Percentiles rank a stretch among this genome's conserved stretches.
Conservation (phyloP, 495 filamentous ascomycete species). For the Penicillium lagena region DNA sequence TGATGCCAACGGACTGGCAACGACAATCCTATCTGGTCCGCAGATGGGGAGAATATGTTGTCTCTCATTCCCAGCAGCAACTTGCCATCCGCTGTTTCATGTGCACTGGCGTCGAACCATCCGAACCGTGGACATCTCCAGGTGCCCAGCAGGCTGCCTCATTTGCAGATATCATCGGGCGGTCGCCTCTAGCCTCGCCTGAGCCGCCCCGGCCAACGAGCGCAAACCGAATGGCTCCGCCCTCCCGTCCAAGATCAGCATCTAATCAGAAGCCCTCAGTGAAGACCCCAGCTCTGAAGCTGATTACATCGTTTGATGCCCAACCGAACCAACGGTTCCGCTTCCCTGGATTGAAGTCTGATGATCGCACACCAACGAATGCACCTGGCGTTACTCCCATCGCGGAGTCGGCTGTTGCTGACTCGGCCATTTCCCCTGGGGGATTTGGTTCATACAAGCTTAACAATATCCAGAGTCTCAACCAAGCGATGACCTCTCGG, state of each 20-base stretch:
- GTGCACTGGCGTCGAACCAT: slow-evolving; percentile 69
- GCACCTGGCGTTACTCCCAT: slow-evolving; percentile 81
- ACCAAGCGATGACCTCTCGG: slow-evolving; percentile 66
- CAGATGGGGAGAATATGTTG: slow-evolving; percentile 91
- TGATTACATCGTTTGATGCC: slow-evolving; percentile 84
- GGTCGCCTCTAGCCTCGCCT: slow-evolving; percentile 41
- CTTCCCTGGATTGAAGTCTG: slow-evolving; percentile 60
- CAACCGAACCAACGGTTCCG: slow-evolving; percentile 50
- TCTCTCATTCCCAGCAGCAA: slow-evolving; percentile 78
- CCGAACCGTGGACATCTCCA: slow-evolving; percentile 80
- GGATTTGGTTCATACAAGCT: slow-evolving; percentile 64
- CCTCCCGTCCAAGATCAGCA: slow-evolving; percentile 18
- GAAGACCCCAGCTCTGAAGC: slow-evolving; percentile 81
- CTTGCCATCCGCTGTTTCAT: slow-evolving; percentile 90
- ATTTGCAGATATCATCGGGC: slow-evolving; percentile 24
- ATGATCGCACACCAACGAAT: slow-evolving; percentile 70
- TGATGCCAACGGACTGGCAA: slow-evolving; percentile 78
- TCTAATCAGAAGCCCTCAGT: slow-evolving; percentile 37
- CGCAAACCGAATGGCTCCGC: slow-evolving; percentile 18
- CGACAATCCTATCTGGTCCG: slow-evolving; percentile 79
- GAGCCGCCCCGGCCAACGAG: slow-evolving; percentile 25
- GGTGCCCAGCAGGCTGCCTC: slow-evolving; percentile 60
- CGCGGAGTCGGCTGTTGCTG: slow-evolving; percentile 78
- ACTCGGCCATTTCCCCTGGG: slow-evolving; percentile 76
- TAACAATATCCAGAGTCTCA: slow-evolving; percentile 47